Base-by-base conservation (phyloP, 192 early-diverging fungal species). In the Paraglomus brasilianum region DNA sequence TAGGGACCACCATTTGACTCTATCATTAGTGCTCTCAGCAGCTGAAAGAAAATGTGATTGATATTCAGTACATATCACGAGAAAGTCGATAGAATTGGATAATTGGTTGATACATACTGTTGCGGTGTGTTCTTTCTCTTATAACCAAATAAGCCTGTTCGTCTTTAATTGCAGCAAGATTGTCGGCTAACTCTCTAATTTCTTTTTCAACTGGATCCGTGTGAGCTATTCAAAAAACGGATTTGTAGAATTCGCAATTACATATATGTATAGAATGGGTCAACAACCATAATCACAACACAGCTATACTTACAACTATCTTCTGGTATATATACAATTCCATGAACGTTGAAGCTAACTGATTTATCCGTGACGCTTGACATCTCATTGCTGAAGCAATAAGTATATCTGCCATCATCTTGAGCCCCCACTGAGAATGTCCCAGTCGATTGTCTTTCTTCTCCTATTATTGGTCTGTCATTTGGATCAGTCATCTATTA, bases 361-460 rank as follows among this genome's bases (percentile, higher is more conserved):
- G 66, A 66, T 79, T 89, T 88, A 5, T 85, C 86, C 21, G 81
- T 74, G 65, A 82, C 38, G 22, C 82, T 75, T n/a, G 83, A 85
- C 77, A 87, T 83, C 39, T 78, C 72, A 77, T 93, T 93, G 71
- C 83, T 87, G 76, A 93, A 93, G 77, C 92, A 93, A 75, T 87
- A 90, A 11, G 77, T 80, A 68, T 91, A 82, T 66, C 79, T 77
- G 53, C 92, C 92, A 21, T 76, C 75, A 6, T 49, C 21, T 22
- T 77, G 74, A 17, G 89, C 86, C 15, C 70, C 67, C 7, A 81
- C 24, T 47, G 69, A 53, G 65, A 78, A 79, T 13, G 76, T 80
- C 6, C 75, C 81, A 36, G 81, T 73, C 8, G 81, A 59, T 42
- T 76, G 51, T 53, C 74, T 68, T 21, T 52, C 62, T 45, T 62